Percentiles rank a stretch among this genome's conserved stretches.
Evolutionary conservation across 1,284 basidiomycete genomes (phyloP).

Genomic region (Cystobasidium pallidum): DNA sequence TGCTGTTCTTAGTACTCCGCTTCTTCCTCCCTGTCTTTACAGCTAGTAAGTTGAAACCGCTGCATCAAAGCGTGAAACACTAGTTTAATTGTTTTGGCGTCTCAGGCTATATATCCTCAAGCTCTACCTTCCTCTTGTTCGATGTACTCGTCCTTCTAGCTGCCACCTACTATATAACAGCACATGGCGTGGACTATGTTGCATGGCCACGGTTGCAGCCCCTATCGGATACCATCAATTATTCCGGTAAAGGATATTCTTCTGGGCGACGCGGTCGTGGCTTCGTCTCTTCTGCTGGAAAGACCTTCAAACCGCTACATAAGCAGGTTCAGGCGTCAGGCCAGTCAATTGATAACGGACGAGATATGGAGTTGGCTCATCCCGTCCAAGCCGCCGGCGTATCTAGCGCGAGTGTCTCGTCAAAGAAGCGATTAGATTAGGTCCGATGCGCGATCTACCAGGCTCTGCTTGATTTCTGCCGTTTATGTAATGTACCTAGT

Average conservation of each 20-base stretch:
- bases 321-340: constrained; percentile 56
- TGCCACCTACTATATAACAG: constrained; percentile 70
- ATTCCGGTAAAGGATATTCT: constrained; percentile 82
- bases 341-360: constrained; percentile 51
- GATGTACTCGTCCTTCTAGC: constrained; percentile 62
- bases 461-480: neutral
- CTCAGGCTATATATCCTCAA: constrained; percentile 45
- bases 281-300: constrained; percentile 58
- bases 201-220: constrained; percentile 90
- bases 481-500: neutral
- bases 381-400: constrained; percentile 29
- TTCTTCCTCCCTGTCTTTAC: constrained; percentile 75
- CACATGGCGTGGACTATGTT: constrained; percentile 84
- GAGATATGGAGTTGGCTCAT: constrained; percentile 46
- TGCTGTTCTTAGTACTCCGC: constrained; percentile 84
- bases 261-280: constrained; percentile 78
- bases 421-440: constrained; percentile 52
- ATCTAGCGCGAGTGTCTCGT: constrained; percentile 53
- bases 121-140: constrained; percentile 71
- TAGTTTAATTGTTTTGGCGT: constrained; percentile 51
- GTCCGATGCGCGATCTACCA: neutral
- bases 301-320: constrained; percentile 49
- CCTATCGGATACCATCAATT: constrained; percentile 80
- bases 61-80: constrained; percentile 46
- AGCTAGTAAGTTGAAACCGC: constrained; percentile 68